Evolutionary conservation across 75 land plant genomes (phyloP), one percentile per base, ranked within the genome.

Genomic region (Isoetes taiwanensis): DNA sequence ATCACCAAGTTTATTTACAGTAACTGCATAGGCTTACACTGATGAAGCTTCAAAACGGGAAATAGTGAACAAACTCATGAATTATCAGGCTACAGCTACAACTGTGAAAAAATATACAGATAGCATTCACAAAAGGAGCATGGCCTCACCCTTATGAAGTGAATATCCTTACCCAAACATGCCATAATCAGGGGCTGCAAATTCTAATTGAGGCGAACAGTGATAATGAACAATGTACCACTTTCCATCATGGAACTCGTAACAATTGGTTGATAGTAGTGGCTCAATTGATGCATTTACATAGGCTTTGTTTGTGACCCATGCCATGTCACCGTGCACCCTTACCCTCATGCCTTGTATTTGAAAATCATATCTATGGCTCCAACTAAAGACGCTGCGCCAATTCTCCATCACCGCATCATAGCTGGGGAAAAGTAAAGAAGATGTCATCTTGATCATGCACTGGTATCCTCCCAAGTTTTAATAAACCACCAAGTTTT

Each of bases 261-360:
- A 89, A 3, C 90, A 61, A 57, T 89, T 89, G 40, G 96, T 81
- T 4, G 83, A 48, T 34, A 74, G 53, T 32, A 76, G 78, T 23
- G 80, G 80, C 33, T 76, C 90, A 2, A 57, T 31, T 8, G 83
- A 82, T 66, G 76, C 61, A 65, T 78, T 70, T 9, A 60, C 62
- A 63, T 59, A 78, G 4, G 80, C 78, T 69, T 81, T 85, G 77
- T 78, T 64, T 34, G 86, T 89, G 10, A 89, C 83, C 85, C 90
- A 89, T 32, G 96, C 90, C 69, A 77, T 77, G 42, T 75, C 75
- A 30, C 80, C 50, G 28, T 71, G 56, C 0, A 89, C 81, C 29
- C 96, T 67, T 31, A 63, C 78, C 12, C 80, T 72, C 9, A 85
- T 83, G 52, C 81, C 90, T 10, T 61, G 63, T 4, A 89, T 59